These are phyloP conservation scores for Aulographum hederae DNA, from an alignment of 2,329 filamentous ascomycete genomes.

Conservation along the genomic window DNA sequence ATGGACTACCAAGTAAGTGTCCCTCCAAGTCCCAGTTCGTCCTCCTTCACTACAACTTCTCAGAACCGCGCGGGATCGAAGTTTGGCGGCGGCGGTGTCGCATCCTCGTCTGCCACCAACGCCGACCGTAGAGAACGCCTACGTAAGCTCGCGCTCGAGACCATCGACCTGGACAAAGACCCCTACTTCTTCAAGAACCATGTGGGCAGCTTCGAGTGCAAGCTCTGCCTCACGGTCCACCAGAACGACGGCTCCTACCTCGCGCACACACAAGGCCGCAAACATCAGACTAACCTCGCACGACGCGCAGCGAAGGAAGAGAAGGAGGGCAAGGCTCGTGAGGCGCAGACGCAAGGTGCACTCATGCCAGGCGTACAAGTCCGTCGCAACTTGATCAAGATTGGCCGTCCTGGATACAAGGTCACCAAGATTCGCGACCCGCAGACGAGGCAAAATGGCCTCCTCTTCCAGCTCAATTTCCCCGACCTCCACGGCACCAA, in stretches of 20 bases:
- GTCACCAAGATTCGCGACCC: slow-evolving; percentile 92
- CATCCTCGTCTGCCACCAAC: slow-evolving; percentile 82
- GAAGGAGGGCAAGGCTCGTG: slow-evolving; percentile 56
- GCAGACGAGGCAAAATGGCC: slow-evolving; percentile 67
- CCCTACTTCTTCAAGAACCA: slow-evolving; percentile 99
- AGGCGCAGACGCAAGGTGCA: slow-evolving; percentile 51
- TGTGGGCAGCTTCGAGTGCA: slow-evolving; percentile 93
- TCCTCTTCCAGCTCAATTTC: slow-evolving; percentile 94
- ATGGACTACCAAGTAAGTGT: neutral
- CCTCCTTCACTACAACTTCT: neutral
- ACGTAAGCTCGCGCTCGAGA: slow-evolving; percentile 93
- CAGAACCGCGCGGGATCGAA: slow-evolving; percentile 92
- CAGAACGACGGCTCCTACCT: slow-evolving; percentile 99
- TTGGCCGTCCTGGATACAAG: slow-evolving; percentile 89
- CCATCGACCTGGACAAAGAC: slow-evolving; percentile 97
- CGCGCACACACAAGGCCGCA: slow-evolving; percentile 93
- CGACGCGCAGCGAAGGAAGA: slow-evolving; percentile 90
- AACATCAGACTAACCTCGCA: slow-evolving; percentile 96
- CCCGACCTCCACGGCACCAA: slow-evolving; percentile 68
- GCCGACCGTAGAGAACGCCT: slow-evolving; percentile 94
- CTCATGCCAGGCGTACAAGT: slow-evolving; percentile 50
- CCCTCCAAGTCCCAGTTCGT: neutral
- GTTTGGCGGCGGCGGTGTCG: slow-evolving; percentile 92
- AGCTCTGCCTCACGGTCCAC: slow-evolving; percentile 90
- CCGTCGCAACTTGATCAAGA: slow-evolving; percentile 79